Percentiles rank a stretch among this genome's conserved stretches.
Conservation (phyloP, 31 red algal genomes). For the Endocladia muricata region DNA sequence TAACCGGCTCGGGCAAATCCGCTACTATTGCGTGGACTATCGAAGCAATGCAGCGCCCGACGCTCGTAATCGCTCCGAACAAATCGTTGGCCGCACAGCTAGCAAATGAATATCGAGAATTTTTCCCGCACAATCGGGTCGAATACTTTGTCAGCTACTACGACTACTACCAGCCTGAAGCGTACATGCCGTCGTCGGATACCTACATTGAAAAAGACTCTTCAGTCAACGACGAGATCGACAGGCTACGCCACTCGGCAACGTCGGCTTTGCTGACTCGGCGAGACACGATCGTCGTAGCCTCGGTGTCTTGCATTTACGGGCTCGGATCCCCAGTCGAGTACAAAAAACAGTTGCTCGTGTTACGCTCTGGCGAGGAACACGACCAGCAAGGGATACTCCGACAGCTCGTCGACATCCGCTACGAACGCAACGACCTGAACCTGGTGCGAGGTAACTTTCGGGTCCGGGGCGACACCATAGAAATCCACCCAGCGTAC, state of each 20-base stretch:
- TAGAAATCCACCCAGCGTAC: conserved; percentile 12
- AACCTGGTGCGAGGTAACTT: conserved; percentile 3
- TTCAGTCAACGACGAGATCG: conserved; percentile 69
- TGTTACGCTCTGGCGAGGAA: neutral
- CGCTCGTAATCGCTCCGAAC: conserved; percentile 83
- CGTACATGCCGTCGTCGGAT: conserved; percentile 60
- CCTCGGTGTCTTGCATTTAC: conserved; percentile 77
- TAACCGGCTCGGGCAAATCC: conserved; percentile 82
- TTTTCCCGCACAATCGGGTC: conserved; percentile 76
- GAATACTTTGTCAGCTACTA: conserved; percentile 85
- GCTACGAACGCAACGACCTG: conserved; percentile 6
- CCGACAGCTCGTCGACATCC: neutral
- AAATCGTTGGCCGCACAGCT: conserved; percentile 89
- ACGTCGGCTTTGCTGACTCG: conserved; percentile 63
- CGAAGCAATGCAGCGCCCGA: conserved; percentile 37
- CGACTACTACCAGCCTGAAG: conserved; percentile 86
- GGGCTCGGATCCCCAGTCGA: conserved; percentile 63
- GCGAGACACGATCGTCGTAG: conserved; percentile 67
- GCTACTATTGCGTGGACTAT: conserved; percentile 84
- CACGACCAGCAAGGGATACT: neutral
- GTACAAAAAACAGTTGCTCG: conserved; percentile 38
- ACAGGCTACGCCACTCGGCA: conserved; percentile 72
- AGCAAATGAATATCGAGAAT: conserved; percentile 48
- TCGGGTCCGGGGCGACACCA: conserved; percentile 4
- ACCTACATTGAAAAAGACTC: conserved; percentile 77